A percentile compares a stretch with the other conserved stretches of the same genome.
These are phyloP conservation scores for Pseudogymnoascus sp. DNA, from an alignment of 2,329 filamentous ascomycete species.

Conservation along the genomic window DNA sequence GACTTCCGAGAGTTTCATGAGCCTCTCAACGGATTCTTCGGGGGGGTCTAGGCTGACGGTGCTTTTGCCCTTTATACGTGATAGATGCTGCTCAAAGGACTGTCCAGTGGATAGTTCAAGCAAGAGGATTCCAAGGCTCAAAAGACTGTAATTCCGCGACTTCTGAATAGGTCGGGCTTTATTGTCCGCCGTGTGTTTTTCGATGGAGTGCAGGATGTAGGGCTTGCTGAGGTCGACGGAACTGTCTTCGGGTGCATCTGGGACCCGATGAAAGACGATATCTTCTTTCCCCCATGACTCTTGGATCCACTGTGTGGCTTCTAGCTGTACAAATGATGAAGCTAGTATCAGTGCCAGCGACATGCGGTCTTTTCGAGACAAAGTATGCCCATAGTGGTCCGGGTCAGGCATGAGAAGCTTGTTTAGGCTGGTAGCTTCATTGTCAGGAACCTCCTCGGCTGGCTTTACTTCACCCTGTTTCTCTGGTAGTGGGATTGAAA, in stretches of 20 bases:
- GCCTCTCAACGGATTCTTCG: neutral
- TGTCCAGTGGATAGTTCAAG: neutral
- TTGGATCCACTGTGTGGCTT: slow-evolving; percentile 4
- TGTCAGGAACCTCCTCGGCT: neutral
- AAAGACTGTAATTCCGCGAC: neutral
- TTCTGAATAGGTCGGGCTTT: neutral
- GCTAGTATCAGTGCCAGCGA: neutral
- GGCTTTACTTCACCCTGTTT: neutral
- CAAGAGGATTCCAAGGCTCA: neutral
- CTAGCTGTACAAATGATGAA: neutral
- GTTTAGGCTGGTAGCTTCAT: neutral
- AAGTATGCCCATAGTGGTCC: neutral
- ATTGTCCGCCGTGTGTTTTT: neutral
- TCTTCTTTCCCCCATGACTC: slow-evolving; percentile 2
- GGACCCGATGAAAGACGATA: neutral
- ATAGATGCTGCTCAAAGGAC: neutral
- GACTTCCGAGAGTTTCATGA: neutral
- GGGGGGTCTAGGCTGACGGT: neutral
- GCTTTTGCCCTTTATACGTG: neutral
- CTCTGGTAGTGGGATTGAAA: neutral
- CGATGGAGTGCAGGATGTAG: neutral
- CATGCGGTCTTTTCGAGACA: neutral
- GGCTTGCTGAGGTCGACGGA: neutral
- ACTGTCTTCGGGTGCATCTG: neutral
- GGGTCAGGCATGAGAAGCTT: neutral